A percentile compares a stretch with the other conserved stretches of the same genome.
phyloP scores from a whole-genome alignment of 2,329 filamentous ascomycete species.

The Arachnopeziza araneosa region DNA sequence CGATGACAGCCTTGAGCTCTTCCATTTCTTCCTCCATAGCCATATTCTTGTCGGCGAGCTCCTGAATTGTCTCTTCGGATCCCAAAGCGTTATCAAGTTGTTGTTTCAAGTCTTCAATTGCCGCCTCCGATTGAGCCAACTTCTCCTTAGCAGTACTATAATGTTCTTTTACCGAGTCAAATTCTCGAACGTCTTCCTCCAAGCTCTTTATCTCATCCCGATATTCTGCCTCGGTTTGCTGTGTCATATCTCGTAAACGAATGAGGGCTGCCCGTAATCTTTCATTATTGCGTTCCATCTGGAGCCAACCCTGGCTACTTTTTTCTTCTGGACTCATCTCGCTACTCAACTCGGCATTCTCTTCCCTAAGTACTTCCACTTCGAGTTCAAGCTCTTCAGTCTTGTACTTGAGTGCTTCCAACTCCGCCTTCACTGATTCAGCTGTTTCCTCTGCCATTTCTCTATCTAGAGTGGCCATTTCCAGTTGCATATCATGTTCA shows the following conservation, averaged over 20 bases:
- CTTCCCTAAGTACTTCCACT: constrained; percentile 77
- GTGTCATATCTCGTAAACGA: constrained; percentile 77
- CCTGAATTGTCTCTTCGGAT: constrained; percentile 90
- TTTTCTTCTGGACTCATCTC: constrained; percentile 87
- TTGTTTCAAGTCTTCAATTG: constrained; percentile 79
- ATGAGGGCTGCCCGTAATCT: constrained; percentile 80
- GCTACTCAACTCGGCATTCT: constrained; percentile 77
- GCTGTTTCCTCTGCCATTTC: constrained; percentile 96
- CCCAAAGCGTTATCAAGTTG: constrained; percentile 85
- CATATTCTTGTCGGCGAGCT: constrained; percentile 83
- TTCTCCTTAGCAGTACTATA: constrained; percentile 67
- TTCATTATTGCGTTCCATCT: constrained; percentile 88
- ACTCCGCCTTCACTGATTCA: constrained; percentile 73
- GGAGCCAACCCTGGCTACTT: constrained; percentile 80
- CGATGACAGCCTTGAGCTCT: constrained; percentile 73
- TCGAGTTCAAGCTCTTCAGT: constrained; percentile 83
- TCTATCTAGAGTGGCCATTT: constrained; percentile 81
- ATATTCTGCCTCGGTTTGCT: constrained; percentile 77
- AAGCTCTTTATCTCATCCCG: constrained; percentile 67
- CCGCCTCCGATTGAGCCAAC: constrained; percentile 64
- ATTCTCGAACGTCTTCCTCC: constrained; percentile 68
- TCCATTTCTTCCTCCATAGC: constrained; percentile 76
- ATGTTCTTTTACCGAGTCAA: constrained; percentile 60
- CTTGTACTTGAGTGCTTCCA: constrained; percentile 69
- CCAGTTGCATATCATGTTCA: constrained; percentile 78